phyloP scores from a whole-genome alignment of 2,329 filamentous ascomycete genomes.

The Exserohilum rostratum region DNA sequence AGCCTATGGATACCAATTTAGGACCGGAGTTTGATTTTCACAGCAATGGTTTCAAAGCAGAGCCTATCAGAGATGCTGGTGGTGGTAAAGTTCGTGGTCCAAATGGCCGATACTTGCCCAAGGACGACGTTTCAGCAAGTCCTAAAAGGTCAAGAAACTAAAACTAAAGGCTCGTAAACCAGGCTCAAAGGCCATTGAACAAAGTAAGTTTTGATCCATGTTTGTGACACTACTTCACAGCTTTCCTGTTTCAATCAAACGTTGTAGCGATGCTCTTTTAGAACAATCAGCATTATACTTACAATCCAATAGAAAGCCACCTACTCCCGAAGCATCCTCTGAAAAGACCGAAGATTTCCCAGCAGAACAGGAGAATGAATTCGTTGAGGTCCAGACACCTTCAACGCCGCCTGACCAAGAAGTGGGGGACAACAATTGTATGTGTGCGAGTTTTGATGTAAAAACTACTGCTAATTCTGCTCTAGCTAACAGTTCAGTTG shows the following conservation, averaged over 20 bases:
- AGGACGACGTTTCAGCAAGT: not conserved
- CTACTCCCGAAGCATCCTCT: not conserved
- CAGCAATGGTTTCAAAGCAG: not conserved
- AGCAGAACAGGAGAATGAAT: not conserved
- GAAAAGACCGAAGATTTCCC: not conserved
- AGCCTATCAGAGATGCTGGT: conserved; percentile 14
- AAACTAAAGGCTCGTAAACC: not conserved
- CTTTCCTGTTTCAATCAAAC: not conserved
- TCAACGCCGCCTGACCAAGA: not conserved
- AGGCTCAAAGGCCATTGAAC: not conserved
- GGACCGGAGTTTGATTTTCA: not conserved
- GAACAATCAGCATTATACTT: not conserved
- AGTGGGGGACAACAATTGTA: not conserved
- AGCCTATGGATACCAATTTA: not conserved
- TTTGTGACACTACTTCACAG: not conserved
- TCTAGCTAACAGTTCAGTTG: not conserved
- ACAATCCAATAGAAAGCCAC: not conserved
- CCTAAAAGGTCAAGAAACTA: conserved; percentile 7
- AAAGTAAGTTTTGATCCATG: not conserved
- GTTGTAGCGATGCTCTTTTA: not conserved
- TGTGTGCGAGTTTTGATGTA: not conserved
- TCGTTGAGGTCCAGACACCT: not conserved
- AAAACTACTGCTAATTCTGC: not conserved
- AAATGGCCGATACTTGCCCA: conserved; percentile 23
- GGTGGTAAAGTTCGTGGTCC: conserved; percentile 23